These are phyloP conservation scores for Termitomyces sp. DNA, from an alignment of 768 basidiomycete species.

Conservation along the genomic window DNA sequence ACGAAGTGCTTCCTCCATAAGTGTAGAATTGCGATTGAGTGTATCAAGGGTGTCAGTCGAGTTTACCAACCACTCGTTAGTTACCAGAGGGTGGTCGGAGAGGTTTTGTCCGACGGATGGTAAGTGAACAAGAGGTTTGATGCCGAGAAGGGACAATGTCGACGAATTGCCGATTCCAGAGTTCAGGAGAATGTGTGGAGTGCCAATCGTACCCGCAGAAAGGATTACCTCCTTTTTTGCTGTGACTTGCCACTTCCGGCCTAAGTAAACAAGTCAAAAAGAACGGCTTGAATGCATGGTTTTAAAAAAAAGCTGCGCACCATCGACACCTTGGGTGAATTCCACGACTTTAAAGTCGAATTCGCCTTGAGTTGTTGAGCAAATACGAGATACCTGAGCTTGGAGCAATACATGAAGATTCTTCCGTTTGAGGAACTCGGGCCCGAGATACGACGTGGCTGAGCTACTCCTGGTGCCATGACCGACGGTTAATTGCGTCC, in stretches of 20 bases:
- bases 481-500: constrained; percentile 8
- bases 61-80: too few relatives aligned
- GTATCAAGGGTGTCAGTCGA: too few relatives aligned
- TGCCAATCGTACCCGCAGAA: constrained; percentile 29
- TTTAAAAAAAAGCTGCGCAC: not conserved
- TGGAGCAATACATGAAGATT: constrained; percentile 24
- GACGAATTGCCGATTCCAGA: not conserved
- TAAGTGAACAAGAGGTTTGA: constrained; percentile 9
- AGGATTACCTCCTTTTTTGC: constrained; percentile 6
- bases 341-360: not conserved
- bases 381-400: constrained; percentile 18
- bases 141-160: not conserved
- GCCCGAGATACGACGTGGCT: constrained; percentile 16
- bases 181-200: constrained; percentile 25
- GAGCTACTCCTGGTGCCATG: constrained; percentile 14
- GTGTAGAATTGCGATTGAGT: too few relatives aligned
- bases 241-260: constrained; percentile 6
- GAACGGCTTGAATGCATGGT: too few relatives aligned
- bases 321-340: not conserved
- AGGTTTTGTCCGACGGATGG: constrained; percentile 14
- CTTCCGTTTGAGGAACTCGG: constrained; percentile 15
- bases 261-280: not conserved
- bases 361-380: not conserved
- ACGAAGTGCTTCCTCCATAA: too few relatives aligned
- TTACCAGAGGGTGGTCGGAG: constrained; percentile 10